These are phyloP conservation scores for Nicotiana attenuata DNA, from an alignment of 257 asterid species.

Conservation along the genomic window DNA sequence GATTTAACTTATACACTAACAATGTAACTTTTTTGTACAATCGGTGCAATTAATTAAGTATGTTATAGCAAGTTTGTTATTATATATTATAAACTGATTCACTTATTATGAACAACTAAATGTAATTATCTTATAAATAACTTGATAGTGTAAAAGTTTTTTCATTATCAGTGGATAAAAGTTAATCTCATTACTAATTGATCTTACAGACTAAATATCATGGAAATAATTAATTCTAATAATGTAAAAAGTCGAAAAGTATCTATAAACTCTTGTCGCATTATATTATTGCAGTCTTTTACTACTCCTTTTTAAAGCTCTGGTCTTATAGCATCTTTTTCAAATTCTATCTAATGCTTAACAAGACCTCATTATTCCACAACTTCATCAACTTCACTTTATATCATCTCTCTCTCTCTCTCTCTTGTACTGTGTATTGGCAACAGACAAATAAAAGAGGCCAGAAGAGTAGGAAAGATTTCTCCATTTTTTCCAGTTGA, in stretches of 20 bases:
- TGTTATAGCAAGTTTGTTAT: too few species aligned
- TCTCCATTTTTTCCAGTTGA: slow-evolving; percentile 30
- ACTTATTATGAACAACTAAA: too few species aligned
- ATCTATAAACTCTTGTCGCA: neutral
- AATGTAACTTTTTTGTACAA: too few species aligned
- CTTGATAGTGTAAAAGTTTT: too few species aligned
- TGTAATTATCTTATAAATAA: too few species aligned
- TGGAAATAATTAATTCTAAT: too few species aligned
- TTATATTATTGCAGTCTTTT: neutral
- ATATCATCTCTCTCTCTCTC: neutral
- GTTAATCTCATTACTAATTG: too few species aligned
- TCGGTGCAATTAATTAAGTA: too few species aligned
- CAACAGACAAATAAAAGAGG: neutral
- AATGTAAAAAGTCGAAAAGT: neutral
- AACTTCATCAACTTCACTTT: neutral
- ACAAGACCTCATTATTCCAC: neutral
- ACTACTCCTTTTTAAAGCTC: neutral
- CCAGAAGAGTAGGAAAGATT: neutral
- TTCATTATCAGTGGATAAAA: too few species aligned
- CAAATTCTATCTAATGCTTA: neutral
- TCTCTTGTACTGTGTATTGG: neutral
- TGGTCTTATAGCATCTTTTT: neutral
- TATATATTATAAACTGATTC: too few species aligned
- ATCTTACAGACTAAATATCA: too few species aligned
- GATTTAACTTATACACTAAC: too few species aligned